Evolutionary conservation across 805 yeast genomes (phyloP).

Genomic region (Barnettozyma californica): DNA sequence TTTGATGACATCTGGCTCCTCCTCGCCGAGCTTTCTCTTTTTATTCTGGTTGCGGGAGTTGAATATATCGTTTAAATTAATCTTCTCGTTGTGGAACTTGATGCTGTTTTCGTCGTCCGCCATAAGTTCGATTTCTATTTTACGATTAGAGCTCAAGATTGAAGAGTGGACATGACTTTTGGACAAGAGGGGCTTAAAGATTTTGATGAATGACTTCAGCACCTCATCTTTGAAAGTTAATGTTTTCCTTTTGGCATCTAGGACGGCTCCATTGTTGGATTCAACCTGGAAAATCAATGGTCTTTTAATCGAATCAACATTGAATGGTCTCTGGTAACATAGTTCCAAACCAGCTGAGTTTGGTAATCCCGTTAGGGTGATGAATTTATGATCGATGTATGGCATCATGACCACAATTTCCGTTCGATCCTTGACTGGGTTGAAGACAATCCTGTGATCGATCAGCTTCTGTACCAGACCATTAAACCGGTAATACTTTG

Average conservation of each 20-base stretch:
- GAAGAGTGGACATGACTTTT: neutral
- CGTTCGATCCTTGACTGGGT: constrained; percentile 45
- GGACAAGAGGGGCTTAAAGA: constrained; percentile 2
- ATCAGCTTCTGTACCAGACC: constrained; percentile 69
- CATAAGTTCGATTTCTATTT: neutral
- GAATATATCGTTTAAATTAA: neutral
- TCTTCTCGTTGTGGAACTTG: neutral
- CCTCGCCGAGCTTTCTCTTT: constrained; percentile 4
- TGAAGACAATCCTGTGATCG: constrained; percentile 42
- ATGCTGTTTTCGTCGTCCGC: neutral
- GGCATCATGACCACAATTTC: constrained; percentile 43
- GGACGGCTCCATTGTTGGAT: neutral
- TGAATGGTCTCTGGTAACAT: constrained; percentile 41
- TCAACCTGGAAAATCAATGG: constrained; percentile 5
- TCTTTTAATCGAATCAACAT: constrained; percentile 28
- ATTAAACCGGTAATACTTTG: constrained; percentile 69
- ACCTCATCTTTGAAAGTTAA: neutral
- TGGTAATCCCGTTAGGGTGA: constrained; percentile 11
- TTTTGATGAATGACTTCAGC: neutral
- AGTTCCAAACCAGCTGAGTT: neutral
- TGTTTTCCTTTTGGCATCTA: neutral
- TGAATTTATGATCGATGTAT: constrained; percentile 9
- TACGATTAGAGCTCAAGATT: neutral
- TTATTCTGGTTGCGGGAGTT: neutral
- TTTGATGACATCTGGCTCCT: neutral